These are phyloP conservation scores for Tetrahymena elliotti DNA, from an alignment of 73 alveolate species.

Conservation along the genomic window DNA sequence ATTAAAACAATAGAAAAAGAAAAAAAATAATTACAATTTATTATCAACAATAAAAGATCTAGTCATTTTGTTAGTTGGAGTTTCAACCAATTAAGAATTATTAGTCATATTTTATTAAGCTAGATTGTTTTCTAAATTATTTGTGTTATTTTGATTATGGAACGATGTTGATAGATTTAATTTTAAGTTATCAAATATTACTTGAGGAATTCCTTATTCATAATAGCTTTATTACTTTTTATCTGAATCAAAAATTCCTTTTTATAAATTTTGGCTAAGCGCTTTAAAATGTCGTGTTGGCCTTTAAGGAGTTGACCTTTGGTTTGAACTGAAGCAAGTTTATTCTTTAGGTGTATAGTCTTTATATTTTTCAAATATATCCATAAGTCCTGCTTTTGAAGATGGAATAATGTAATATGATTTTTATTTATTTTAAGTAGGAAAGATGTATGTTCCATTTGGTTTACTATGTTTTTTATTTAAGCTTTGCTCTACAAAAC, in stretches of 20 bases:
- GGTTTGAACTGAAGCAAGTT: neutral
- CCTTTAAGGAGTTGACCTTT: neutral
- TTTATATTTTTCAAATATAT: neutral
- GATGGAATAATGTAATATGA: neutral
- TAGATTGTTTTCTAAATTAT: neutral
- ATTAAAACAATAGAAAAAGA: neutral
- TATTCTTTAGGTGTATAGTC: neutral
- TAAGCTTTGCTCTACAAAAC: neutral
- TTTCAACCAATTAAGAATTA: neutral
- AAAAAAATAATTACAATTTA: neutral
- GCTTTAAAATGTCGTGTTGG: neutral
- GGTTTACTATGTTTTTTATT: neutral
- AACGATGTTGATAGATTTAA: neutral
- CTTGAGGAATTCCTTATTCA: neutral
- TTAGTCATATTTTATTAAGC: neutral
- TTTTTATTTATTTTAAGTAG: neutral
- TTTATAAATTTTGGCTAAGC: neutral
- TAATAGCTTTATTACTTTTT: neutral
- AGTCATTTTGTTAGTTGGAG: neutral
- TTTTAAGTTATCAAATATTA: neutral
- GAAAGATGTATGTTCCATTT: neutral
- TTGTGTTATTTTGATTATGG: neutral
- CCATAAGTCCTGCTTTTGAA: neutral
- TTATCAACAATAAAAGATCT: neutral
- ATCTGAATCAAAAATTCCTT: neutral